Percentiles rank a stretch among this genome's conserved stretches.
Evolutionary conservation across 2,329 filamentous ascomycete genomes (phyloP).

Genomic region (Fusarium sp.): DNA sequence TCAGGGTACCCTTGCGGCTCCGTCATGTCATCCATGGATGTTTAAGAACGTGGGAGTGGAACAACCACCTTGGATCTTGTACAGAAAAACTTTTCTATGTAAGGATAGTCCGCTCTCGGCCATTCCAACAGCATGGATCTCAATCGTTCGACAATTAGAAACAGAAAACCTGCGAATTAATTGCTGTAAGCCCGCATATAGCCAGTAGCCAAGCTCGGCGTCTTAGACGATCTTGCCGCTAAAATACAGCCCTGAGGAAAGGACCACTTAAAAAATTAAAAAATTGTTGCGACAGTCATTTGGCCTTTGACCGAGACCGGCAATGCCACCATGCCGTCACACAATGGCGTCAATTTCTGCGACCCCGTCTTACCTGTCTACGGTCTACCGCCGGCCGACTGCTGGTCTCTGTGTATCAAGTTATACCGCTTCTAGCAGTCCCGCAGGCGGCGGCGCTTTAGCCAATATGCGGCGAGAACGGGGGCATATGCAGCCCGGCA

Average conservation of each 20-base stretch:
- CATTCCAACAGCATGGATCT: conserved; percentile 5
- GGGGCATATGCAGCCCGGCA: conserved; percentile 29
- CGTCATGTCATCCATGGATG: conserved; percentile 1
- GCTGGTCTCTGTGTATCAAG: conserved; percentile 2
- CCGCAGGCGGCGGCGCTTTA: conserved; percentile 32
- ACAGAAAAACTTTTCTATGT: conserved; percentile 35
- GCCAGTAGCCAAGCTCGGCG: conserved; percentile 20
- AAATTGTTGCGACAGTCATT: conserved; percentile 13
- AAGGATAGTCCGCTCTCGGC: conserved; percentile 34
- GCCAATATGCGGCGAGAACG: conserved; percentile 18
- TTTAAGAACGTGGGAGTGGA: conserved; percentile 22
- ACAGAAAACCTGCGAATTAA: conserved; percentile 9
- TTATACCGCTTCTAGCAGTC: conserved; percentile 45
- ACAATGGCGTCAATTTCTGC: conserved; percentile 45
- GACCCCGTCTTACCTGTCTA: not conserved
- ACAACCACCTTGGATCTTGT: conserved; percentile 11
- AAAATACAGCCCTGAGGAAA: conserved; percentile 30
- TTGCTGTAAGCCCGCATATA: conserved; percentile 11
- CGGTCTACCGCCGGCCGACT: conserved; percentile 19
- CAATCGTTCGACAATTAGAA: conserved; percentile 16
- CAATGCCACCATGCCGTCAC: conserved; percentile 45
- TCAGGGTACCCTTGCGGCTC: conserved; percentile 37
- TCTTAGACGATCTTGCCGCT: conserved; percentile 23
- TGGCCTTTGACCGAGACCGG: conserved; percentile 36
- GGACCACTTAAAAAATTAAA: conserved; percentile 24